These are phyloP conservation scores for Leccinum fibrillosum DNA, from an alignment of 768 basidiomycete genomes.

Conservation along the genomic window DNA sequence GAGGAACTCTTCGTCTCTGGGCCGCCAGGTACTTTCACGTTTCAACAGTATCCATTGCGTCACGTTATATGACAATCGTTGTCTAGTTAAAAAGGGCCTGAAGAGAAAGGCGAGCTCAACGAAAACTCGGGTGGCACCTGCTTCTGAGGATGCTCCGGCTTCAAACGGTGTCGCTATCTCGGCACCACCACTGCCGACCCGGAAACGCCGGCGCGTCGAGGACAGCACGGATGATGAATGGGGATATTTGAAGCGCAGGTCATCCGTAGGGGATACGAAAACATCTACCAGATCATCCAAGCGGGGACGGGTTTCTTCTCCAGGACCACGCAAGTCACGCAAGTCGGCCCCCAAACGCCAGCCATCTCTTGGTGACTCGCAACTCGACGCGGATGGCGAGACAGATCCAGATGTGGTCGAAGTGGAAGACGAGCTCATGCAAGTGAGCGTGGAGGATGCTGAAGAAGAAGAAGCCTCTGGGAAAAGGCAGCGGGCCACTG, in stretches of 20 bases:
- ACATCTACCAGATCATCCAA: constrained; percentile 8
- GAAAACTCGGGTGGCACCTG: constrained; percentile 5
- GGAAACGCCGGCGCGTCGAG: constrained; percentile 27
- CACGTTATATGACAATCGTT: constrained; percentile 1
- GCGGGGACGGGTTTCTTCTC: constrained; percentile 30
- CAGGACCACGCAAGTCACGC: constrained; percentile 21
- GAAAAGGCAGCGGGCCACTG: constrained; percentile 1
- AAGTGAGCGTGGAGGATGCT: constrained; percentile 18
- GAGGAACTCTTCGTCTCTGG: constrained; percentile 56
- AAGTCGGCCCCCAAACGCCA: constrained; percentile 16
- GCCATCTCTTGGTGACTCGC: constrained; percentile 27
- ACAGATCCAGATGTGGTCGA: constrained; percentile 36
- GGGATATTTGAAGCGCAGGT: constrained; percentile 5
- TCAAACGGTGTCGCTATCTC: constrained; percentile 14
- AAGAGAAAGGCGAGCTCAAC: constrained; percentile 18
- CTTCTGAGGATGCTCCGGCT: constrained; percentile 8
- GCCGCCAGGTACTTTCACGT: constrained; percentile 48
- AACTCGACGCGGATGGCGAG: constrained; percentile 32
- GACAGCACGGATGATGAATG: constrained; percentile 5
- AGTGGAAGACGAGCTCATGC: constrained; percentile 34
- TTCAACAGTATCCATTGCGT: not conserved
- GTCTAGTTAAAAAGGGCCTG: constrained; percentile 15
- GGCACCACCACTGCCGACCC: constrained; percentile 14
- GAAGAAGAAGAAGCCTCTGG: constrained; percentile 10
- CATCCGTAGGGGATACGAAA: constrained; percentile 10